Evolutionary conservation across 148 eudicot species (phyloP).

Genomic region (Cornus florida): DNA sequence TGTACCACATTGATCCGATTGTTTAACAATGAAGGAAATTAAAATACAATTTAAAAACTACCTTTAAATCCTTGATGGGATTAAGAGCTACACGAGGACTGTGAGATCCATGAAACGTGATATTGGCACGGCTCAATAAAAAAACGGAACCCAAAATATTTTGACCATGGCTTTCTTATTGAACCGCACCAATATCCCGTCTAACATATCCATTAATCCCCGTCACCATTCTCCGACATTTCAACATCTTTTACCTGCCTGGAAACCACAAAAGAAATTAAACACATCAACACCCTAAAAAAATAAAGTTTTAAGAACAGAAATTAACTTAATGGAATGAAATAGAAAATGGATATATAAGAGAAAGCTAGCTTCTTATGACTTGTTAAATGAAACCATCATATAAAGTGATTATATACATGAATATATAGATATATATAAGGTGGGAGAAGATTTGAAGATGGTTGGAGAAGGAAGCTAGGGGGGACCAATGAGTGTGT

Average conservation of each 20-base stretch:
- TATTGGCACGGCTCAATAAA: conserved; percentile 76
- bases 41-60: background rate
- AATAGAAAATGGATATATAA: background rate
- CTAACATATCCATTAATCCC: background rate
- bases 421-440: background rate
- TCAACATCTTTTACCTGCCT: background rate
- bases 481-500: background rate
- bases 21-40: background rate
- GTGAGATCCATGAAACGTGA: conserved; percentile 37
- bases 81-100: background rate
- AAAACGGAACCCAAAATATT: conserved; percentile 13
- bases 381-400: background rate
- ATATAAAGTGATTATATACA: background rate
- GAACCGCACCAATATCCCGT: conserved; percentile 59
- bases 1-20: too few species aligned
- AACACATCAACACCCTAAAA: background rate
- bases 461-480: background rate
- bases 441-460: background rate
- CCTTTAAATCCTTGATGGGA: background rate
- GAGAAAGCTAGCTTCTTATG: background rate
- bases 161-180: conserved; percentile 31
- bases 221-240: background rate
- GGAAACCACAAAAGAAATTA: background rate
- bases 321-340: background rate
- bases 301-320: background rate